A percentile compares a stretch with the other conserved stretches of the same genome.
phyloP scores from a whole-genome alignment of 345 rosid species.

The Citrus hindsii region DNA sequence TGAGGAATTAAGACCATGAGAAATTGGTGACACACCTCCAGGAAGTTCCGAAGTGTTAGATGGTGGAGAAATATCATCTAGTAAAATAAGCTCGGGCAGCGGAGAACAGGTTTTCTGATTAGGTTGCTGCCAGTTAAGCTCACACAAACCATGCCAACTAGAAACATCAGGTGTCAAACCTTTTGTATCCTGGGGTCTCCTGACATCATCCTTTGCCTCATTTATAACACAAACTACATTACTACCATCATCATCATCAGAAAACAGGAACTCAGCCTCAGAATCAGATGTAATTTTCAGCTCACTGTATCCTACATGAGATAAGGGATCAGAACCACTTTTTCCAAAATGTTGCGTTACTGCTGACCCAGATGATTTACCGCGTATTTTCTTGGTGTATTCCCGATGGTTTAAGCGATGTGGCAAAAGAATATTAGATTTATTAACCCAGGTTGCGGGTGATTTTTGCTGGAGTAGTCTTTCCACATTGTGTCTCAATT shows the following conservation, averaged over 20 bases:
- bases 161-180: constrained; percentile 11
- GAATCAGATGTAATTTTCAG: constrained; percentile 49
- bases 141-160: constrained; percentile 2
- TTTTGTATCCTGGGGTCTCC: constrained; percentile 16
- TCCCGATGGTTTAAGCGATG: constrained; percentile 23
- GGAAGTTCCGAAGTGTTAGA: constrained; percentile 13
- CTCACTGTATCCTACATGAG: constrained; percentile 51
- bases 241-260: constrained; percentile 40
- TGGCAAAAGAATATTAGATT: constrained; percentile 34
- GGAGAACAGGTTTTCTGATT: constrained; percentile 14
- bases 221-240: constrained; percentile 16
- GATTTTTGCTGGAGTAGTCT: constrained; percentile 32
- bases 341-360: constrained; percentile 17
- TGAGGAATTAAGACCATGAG: constrained; percentile 17
- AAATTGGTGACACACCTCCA: constrained; percentile 8
- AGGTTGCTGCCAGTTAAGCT: constrained; percentile 18
- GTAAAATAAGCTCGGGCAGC: constrained; percentile 28
- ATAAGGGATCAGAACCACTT: constrained; percentile 34
- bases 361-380: constrained; percentile 22
- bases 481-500: constrained; percentile 36
- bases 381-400: constrained; percentile 39
- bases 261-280: constrained; percentile 50
- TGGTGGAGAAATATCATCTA: constrained; percentile 30
- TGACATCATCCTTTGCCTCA: constrained; percentile 15
- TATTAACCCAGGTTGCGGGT: constrained; percentile 14